Evolutionary conservation across 2,329 filamentous ascomycete genomes (phyloP).

Genomic region (Acephala macrosclerotiorum): DNA sequence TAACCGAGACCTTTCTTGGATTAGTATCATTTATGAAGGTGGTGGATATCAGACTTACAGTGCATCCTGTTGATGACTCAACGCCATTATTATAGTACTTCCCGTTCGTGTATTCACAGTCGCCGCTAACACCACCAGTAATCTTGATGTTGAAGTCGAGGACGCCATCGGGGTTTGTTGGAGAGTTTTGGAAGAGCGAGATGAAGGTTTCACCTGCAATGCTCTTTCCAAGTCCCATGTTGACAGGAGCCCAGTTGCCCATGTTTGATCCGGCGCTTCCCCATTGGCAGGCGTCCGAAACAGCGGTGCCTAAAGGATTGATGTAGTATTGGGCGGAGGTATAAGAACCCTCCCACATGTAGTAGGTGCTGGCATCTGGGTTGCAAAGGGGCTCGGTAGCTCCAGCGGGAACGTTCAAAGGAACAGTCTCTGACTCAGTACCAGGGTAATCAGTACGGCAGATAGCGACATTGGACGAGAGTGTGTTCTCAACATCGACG

Average conservation of each 20-base stretch:
- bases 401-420: constrained; percentile 69
- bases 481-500: constrained; percentile 78
- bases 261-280: constrained; percentile 61
- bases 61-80: constrained; percentile 42
- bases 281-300: constrained; percentile 81
- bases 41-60: constrained; percentile 40
- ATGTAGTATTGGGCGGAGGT: constrained; percentile 98
- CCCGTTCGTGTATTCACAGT: constrained; percentile 40
- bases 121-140: constrained; percentile 57
- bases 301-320: constrained; percentile 77
- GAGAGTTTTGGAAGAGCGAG: constrained; percentile 84
- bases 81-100: constrained; percentile 41
- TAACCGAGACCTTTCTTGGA: constrained; percentile 34
- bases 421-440: constrained; percentile 86
- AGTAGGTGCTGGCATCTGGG: constrained; percentile 76
- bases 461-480: constrained; percentile 70
- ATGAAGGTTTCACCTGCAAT: constrained; percentile 73
- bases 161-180: constrained; percentile 68
- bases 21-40: constrained; percentile 25
- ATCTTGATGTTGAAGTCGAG: constrained; percentile 86
- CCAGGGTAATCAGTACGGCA: constrained; percentile 98
- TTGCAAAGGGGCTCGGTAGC: constrained; percentile 72
- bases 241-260: constrained; percentile 89
- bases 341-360: constrained; percentile 73
- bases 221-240: constrained; percentile 81